These are phyloP conservation scores for Alternaria angustiovoidea DNA, from an alignment of 2,329 filamentous ascomycete species.

Conservation along the genomic window DNA sequence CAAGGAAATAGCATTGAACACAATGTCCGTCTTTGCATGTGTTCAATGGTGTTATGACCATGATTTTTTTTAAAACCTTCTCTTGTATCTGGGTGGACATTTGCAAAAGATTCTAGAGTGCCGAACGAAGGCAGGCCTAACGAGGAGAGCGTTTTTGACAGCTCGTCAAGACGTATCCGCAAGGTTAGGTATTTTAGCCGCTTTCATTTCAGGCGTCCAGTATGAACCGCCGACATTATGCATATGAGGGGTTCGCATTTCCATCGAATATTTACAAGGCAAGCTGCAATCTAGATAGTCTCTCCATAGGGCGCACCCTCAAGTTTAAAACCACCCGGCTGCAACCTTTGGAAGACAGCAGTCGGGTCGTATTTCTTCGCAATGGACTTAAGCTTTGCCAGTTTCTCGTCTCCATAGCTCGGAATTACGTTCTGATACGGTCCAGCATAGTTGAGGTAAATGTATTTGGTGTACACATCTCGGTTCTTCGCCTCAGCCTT, in stretches of 20 bases:
- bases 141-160: not conserved
- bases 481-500: slow-evolving; percentile 23
- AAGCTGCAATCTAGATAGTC: not conserved
- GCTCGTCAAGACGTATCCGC: not conserved
- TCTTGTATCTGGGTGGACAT: not conserved
- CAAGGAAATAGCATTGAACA: not conserved
- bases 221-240: not conserved
- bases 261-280: not conserved
- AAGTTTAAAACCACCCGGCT: slow-evolving; percentile 32
- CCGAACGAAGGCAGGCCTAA: not conserved
- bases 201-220: not conserved
- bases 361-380: slow-evolving; percentile 32
- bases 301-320: slow-evolving; percentile 25
- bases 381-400: slow-evolving; percentile 28
- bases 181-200: not conserved
- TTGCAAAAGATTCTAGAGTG: not conserved
- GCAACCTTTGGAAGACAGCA: slow-evolving; percentile 31
- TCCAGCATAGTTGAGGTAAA: slow-evolving; percentile 60
- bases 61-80: not conserved
- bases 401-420: slow-evolving; percentile 53
- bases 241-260: not conserved
- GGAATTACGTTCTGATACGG: slow-evolving; percentile 53
- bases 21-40: not conserved
- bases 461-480: slow-evolving; percentile 33
- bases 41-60: not conserved